Base-by-base conservation (phyloP, 2,329 filamentous ascomycete species). In the Aspergillus aculeatus region DNA sequence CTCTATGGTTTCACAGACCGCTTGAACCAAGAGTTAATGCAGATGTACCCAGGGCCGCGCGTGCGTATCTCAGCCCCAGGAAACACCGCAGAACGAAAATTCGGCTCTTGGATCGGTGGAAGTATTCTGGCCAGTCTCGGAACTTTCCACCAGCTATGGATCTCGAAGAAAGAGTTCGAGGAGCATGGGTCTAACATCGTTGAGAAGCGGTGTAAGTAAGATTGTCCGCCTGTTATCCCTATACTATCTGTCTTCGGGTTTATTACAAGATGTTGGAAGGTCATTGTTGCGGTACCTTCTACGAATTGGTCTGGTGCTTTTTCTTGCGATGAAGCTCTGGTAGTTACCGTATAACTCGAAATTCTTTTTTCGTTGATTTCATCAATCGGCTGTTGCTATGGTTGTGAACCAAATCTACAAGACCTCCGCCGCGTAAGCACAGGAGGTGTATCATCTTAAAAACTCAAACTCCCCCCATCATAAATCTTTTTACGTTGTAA, bases 81-180 rank as follows among this genome's bases (percentile, higher is more conserved):
- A 19, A 86, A 94, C 69, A 90, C 90, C 0, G 90, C 89, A 41
- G 96, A 99, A 82, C 82, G 96, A 56, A 89, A 92, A 66, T 98
- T 96, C 76, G 93, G 91, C 23, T 88, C 91, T 53, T 99, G 95
- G 94, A 92, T 99, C 67, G 95, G 96, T 50, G 95, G 95, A 50
- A 97, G 92, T 77, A 97, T 99, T 68, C 81, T 99, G 67, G 93
- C 91, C 6, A 97, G 93, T 77, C 77, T 99, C 78, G 96, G 96
- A 10, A 96, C 93, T 14, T 99, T 99, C 79, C 95, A 99, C 80
- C 95, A 99, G 81, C 94, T 99, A 90, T 99, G 95, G 95, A 96
- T 99, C 69, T 94, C 89, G 24, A 91, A 88, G 77, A 96, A 96
- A 82, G 95, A 99, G 81, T 98, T 97, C 70, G 92, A 97, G 65